These are phyloP conservation scores for Lodderomyces parapsilosis DNA, from an alignment of 1,139 yeast species.

Conservation along the genomic window DNA sequence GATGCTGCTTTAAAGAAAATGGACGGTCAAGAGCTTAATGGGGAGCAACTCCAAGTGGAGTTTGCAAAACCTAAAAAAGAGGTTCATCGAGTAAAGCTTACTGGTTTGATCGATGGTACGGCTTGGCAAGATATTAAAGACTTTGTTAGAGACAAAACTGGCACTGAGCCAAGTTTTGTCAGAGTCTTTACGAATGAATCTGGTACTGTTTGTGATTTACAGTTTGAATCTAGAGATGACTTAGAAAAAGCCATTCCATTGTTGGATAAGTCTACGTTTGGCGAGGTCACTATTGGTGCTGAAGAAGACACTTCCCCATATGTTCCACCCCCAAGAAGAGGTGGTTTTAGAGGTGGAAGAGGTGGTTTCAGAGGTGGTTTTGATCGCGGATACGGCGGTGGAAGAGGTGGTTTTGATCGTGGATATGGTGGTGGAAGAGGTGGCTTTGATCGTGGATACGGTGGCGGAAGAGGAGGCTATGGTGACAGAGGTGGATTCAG, in stretches of 20 bases:
- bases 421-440: constrained; percentile 42
- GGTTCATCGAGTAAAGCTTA: constrained; percentile 64
- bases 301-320: constrained; percentile 83
- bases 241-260: constrained; percentile 66
- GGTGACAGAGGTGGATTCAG: constrained; percentile 38
- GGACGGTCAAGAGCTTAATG: constrained; percentile 55
- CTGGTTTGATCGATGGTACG: constrained; percentile 69
- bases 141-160: constrained; percentile 69
- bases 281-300: constrained; percentile 63
- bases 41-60: constrained; percentile 65
- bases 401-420: constrained; percentile 39
- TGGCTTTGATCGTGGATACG: constrained; percentile 31
- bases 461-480: constrained; percentile 45
- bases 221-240: constrained; percentile 74
- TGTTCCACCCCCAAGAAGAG: constrained; percentile 57
- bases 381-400: constrained; percentile 40
- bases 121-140: constrained; percentile 88
- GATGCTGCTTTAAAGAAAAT: constrained; percentile 64
- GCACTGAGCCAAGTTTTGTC: constrained; percentile 66
- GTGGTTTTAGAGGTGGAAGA: constrained; percentile 40
- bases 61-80: constrained; percentile 62
- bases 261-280: constrained; percentile 69
- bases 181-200: constrained; percentile 62
- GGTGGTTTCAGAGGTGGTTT: constrained; percentile 43
- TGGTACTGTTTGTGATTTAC: constrained; percentile 74